These are phyloP conservation scores for Capsicum baccatum DNA, from an alignment of 257 asterid species.

Conservation along the genomic window DNA sequence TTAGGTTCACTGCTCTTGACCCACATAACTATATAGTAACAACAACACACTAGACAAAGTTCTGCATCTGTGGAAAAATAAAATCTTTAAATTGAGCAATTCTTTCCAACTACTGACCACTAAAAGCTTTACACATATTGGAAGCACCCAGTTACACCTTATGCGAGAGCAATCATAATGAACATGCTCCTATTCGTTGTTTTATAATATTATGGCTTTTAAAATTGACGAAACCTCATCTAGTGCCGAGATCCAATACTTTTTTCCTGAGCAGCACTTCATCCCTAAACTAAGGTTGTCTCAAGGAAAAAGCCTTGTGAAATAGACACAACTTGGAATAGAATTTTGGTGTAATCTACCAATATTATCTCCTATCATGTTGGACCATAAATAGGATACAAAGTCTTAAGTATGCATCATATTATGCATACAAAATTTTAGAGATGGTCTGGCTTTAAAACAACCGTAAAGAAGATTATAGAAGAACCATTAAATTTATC, in stretches of 20 bases:
- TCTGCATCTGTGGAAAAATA: not conserved
- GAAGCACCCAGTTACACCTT: not conserved
- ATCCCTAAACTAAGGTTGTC: not conserved
- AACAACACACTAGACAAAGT: not conserved
- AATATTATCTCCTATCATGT: not conserved
- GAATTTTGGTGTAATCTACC: not conserved
- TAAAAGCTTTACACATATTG: not conserved
- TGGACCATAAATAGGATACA: not conserved
- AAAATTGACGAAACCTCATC: not conserved
- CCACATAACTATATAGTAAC: not conserved
- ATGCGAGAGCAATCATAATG: not conserved
- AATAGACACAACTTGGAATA: not conserved
- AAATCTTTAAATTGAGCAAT: not conserved
- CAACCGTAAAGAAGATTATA: not conserved
- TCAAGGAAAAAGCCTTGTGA: not conserved
- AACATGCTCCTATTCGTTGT: not conserved
- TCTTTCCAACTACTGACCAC: not conserved
- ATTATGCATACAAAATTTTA: not conserved
- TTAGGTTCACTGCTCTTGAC: not conserved
- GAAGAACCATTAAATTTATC: not conserved
- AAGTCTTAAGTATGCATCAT: not conserved
- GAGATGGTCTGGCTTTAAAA: not conserved
- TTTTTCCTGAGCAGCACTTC: conserved; percentile 1
- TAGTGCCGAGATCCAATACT: not conserved
- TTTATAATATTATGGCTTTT: not conserved